Base-by-base conservation (phyloP, 768 basidiomycete genomes). In the Holtermanniella nyarrowii region DNA sequence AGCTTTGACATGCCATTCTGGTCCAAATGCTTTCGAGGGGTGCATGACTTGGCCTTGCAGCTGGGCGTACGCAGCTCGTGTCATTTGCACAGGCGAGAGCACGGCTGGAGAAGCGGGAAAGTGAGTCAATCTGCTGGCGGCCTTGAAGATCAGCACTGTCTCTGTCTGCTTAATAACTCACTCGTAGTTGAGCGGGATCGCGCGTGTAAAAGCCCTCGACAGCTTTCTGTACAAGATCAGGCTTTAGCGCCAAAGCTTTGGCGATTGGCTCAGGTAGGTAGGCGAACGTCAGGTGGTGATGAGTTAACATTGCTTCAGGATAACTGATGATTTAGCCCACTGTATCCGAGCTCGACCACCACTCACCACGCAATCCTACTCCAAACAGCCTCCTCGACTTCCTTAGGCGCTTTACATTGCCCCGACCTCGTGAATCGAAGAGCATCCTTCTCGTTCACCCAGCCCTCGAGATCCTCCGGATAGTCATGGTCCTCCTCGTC, bases 131-230 rank as follows among this genome's bases (percentile, higher is more conserved):
- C 82, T 80, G 66, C 91, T 84, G 11, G 85, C 88, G 37, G 83
- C 79, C 89, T 93, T 58, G 4, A 11, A 42, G 23, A 5, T 26
- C n/a, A n/a, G n/a, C n/a, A n/a, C n/a, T n/a, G 23, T 26, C 27
- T n/a, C 31, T 44, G 24, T 55, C 23, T 25, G 49, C 27, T 23
- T 25, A 31, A 16, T 37, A 20, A 13, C 23, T 71, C 71, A 93
- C 88, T 37, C 90, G 82, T 49, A 96, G 75, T 69, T 91, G 89
- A 13, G 84, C 76, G 0, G 86, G 85, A 74, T 97, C 95, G 48
- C 95, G 79, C 3, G 90, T 95, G 70, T 99, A 99, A 70, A 99
- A 99, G 3, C 85, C 79, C 71, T 91, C 90, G 2, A 86, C 79
- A 0, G 91, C 86, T 62, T 82, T 84, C 61, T 96, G 89, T 14